Percentiles rank a stretch among this genome's conserved stretches.
phyloP scores from a whole-genome alignment of 2,329 filamentous ascomycete species.

The Paracorniculantispora psalliotae region DNA sequence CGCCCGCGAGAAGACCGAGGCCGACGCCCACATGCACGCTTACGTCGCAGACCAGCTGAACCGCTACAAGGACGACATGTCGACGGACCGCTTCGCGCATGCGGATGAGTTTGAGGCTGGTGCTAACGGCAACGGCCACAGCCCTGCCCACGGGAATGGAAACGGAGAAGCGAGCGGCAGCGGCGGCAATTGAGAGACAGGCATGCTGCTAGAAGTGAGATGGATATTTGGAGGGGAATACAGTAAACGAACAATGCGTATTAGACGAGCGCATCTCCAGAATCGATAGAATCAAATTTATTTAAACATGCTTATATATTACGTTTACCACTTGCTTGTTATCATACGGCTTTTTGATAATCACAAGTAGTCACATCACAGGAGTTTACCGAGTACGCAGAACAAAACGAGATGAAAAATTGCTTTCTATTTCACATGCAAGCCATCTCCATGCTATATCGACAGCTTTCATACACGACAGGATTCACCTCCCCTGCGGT shows the following conservation, averaged over 20 bases:
- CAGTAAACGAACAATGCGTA: neutral
- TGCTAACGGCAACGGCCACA: constrained; percentile 18
- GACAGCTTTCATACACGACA: constrained; percentile 15
- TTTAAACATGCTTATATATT: no score
- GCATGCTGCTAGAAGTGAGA: neutral
- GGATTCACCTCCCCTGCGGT: neutral
- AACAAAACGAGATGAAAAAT: constrained; percentile 14
- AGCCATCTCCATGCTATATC: constrained; percentile 13
- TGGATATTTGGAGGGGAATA: neutral
- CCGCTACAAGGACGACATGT: constrained; percentile 48
- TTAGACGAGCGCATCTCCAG: neutral
- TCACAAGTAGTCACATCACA: no score
- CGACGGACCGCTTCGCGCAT: constrained; percentile 22
- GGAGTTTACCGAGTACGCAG: neutral
- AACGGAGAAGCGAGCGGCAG: neutral
- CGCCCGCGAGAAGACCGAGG: constrained; percentile 45
- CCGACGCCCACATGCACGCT: constrained; percentile 67
- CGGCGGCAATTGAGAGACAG: no score
- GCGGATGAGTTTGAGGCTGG: constrained; percentile 46
- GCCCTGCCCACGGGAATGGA: neutral
- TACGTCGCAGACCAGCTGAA: constrained; percentile 81
- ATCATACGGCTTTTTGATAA: no score
- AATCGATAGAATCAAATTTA: neutral
- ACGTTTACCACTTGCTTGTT: no score
- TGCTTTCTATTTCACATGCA: constrained; percentile 21